Conservation (phyloP, 2,329 filamentous ascomycete genomes). For the Cryphonectria japonica region DNA sequence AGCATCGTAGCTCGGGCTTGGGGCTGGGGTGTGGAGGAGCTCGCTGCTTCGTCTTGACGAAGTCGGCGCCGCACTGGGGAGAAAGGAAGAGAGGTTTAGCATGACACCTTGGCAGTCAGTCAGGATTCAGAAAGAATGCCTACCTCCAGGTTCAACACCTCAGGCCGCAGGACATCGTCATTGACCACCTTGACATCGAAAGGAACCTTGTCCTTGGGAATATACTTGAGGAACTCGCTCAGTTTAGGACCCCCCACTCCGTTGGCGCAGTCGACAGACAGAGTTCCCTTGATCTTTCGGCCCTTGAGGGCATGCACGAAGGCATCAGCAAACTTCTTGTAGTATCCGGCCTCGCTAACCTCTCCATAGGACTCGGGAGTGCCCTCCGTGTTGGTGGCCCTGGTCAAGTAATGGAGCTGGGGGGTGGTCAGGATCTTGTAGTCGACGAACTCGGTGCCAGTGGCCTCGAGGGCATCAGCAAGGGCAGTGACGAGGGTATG, state of each 20-base stretch:
- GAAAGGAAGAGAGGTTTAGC: slow-evolving; percentile 28
- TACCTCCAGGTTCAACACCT: slow-evolving; percentile 86
- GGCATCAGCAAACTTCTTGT: slow-evolving; percentile 84
- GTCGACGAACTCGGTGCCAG: slow-evolving; percentile 75
- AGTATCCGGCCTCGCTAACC: slow-evolving; percentile 89
- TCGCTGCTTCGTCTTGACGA: slow-evolving; percentile 94
- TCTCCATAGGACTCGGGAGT: slow-evolving; percentile 87
- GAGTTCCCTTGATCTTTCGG: slow-evolving; percentile 70
- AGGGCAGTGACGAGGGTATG: slow-evolving; percentile 80
- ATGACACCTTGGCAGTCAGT: not conserved
- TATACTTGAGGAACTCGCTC: slow-evolving; percentile 79
- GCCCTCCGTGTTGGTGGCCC: slow-evolving; percentile 90
- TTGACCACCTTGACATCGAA: slow-evolving; percentile 88
- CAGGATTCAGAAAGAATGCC: slow-evolving; percentile 36
- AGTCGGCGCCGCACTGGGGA: slow-evolving; percentile 85
- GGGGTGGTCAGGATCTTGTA: slow-evolving; percentile 93
- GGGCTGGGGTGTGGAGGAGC: slow-evolving; percentile 83
- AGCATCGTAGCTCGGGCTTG: slow-evolving; percentile 75
- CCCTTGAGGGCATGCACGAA: slow-evolving; percentile 83
- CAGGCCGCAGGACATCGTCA: slow-evolving; percentile 88
- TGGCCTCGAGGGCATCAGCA: slow-evolving; percentile 76
- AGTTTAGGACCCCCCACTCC: slow-evolving; percentile 94
- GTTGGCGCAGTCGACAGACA: slow-evolving; percentile 95
- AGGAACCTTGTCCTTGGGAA: slow-evolving; percentile 70
- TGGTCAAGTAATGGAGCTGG: slow-evolving; percentile 96